Base-by-base conservation (phyloP, 2,329 filamentous ascomycete genomes). In the Juglanconis sp. region DNA sequence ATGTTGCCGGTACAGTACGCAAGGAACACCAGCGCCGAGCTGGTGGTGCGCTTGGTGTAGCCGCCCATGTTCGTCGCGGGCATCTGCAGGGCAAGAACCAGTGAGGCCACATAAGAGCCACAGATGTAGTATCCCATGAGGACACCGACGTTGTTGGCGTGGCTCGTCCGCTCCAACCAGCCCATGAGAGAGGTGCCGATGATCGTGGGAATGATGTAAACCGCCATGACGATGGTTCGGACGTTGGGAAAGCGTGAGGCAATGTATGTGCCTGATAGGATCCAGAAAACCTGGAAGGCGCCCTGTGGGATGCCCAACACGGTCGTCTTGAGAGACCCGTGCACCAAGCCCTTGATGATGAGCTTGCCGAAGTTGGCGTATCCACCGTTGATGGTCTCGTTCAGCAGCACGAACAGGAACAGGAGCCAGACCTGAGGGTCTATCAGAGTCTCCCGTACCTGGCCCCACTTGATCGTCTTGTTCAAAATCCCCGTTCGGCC, bases 351-450 rank as follows among this genome's bases (percentile, higher is more conserved):
- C 59, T 83, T 83, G 67, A 84, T 76, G 57, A 85, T 84, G 30
- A 82, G 74, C 57, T 81, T 84, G 44, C 79, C 78, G 63, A 85
- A 85, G 64, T 81, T 84, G 5, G 81, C 77, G 8, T 82, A 69
- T 0, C 82, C 82, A 3, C 80, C 80, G 53, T 77, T 85, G 63
- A 84, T 77, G 2, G 75, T 70, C 64, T 85, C 81, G 59, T 85
- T 85, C 17, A 83, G 68, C 0, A 85, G 69, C 3, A 75, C 75
- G 56, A 76, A 81, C 1, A 79, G 61, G 56, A 77, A 77, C 5
- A 78, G 62, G 1, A 79, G 68, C 76, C 76, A 79, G 6, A 79
- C 72, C 64, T 80, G 77, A 0, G 75, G 71, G 56, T 80, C 78
- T 4, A 68, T 42, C 6, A 79, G 66, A 0, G 79, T 79, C 64